Evolutionary conservation across 495 filamentous ascomycete species (phyloP).

Genomic region (Sordaria brevicollis): DNA sequence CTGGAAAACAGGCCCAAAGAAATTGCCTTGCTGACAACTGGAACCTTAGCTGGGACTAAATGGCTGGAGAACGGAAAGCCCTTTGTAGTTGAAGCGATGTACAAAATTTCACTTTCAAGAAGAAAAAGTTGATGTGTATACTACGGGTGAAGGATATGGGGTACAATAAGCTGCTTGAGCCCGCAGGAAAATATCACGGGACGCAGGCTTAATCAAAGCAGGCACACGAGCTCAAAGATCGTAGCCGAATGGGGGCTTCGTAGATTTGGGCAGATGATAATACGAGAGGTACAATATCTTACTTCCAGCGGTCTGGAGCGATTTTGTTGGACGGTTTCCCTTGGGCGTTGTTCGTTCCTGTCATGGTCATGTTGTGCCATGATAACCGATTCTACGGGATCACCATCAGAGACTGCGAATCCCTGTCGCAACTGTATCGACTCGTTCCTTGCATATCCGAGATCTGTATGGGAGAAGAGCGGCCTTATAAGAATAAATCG

Average conservation of each 20-base stretch:
- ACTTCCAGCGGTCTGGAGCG: background rate
- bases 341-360: background rate
- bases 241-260: background rate
- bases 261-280: background rate
- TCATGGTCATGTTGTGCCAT: background rate
- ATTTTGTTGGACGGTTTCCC: background rate
- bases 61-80: background rate
- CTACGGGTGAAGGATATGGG: background rate
- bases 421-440: background rate
- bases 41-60: background rate
- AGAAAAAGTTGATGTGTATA: background rate
- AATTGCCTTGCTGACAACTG: background rate
- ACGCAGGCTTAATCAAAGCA: background rate
- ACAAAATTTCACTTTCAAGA: background rate
- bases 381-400: background rate
- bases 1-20: background rate
- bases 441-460: background rate
- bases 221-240: background rate
- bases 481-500: background rate
- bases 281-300: background rate
- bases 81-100: background rate
- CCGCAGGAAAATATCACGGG: background rate
- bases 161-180: background rate
- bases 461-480: background rate
- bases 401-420: background rate